Conservation (phyloP, 495 filamentous ascomycete species). For the Hypoxylon cercidicola region DNA sequence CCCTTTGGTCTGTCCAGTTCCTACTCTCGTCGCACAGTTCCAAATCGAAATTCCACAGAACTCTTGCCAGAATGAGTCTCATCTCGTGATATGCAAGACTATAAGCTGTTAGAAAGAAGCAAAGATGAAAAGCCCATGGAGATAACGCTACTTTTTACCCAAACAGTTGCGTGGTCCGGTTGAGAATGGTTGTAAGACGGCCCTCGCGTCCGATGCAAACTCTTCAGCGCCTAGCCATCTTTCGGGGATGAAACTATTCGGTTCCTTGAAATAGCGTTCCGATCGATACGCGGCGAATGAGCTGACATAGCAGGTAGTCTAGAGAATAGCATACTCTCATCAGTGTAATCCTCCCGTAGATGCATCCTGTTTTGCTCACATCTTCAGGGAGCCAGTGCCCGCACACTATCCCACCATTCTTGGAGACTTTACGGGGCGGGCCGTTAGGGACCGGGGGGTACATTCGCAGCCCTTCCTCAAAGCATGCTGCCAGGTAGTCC, state of each 20-base stretch:
- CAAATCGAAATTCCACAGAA: constrained; percentile 46
- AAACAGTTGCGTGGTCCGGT: constrained; percentile 65
- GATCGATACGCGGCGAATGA: constrained; percentile 28
- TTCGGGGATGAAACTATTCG: constrained; percentile 60
- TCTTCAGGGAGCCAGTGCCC: background rate
- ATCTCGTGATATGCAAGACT: constrained; percentile 55
- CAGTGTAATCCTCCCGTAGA: no score
- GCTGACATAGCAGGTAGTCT: background rate
- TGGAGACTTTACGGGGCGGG: background rate
- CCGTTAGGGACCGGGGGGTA: background rate
- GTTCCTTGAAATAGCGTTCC: constrained; percentile 43
- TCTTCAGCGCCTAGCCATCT: constrained; percentile 55
- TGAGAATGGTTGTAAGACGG: constrained; percentile 63
- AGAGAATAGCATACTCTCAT: no score
- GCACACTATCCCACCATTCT: background rate
- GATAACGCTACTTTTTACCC: constrained; percentile 62
- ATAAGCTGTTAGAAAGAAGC: background rate
- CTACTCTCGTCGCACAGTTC: background rate
- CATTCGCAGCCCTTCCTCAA: background rate
- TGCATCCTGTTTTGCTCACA: no score
- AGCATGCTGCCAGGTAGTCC: background rate
- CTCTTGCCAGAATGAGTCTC: constrained; percentile 49
- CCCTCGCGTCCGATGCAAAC: constrained; percentile 58
- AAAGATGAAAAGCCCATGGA: background rate
- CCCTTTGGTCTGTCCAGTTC: background rate